Conservation (phyloP, 768 basidiomycete genomes). For the Naganishia onofrii region DNA sequence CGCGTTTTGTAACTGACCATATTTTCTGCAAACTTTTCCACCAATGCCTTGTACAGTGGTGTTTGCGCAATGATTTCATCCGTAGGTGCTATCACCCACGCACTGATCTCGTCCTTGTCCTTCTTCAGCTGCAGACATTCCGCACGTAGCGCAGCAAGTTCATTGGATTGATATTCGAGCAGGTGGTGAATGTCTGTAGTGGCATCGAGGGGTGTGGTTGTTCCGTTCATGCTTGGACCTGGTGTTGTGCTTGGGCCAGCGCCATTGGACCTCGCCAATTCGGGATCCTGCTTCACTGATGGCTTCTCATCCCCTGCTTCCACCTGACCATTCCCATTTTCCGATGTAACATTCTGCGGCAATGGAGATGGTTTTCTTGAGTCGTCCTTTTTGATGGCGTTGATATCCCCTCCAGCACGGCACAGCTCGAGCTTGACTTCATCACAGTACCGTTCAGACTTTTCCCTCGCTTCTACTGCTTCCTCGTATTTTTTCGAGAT, state of each 20-base stretch:
- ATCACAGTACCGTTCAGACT: slow-evolving; percentile 16
- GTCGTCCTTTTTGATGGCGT: neutral
- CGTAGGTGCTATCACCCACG: slow-evolving; percentile 18
- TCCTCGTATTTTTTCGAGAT: slow-evolving; percentile 22
- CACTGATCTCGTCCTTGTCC: slow-evolving; percentile 14
- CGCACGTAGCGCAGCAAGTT: slow-evolving; percentile 18
- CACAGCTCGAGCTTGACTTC: slow-evolving; percentile 16
- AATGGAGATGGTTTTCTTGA: neutral
- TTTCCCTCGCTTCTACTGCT: slow-evolving; percentile 12
- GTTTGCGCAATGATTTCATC: slow-evolving; percentile 21
- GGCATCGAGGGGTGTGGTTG: neutral
- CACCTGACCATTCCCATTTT: slow-evolving; percentile 5
- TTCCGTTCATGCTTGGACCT: slow-evolving; percentile 1
- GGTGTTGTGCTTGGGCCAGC: neutral
- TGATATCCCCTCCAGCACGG: slow-evolving; percentile 5
- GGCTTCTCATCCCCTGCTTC: neutral
- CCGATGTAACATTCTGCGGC: neutral
- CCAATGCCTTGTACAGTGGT: slow-evolving; percentile 14
- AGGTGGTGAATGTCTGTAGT: neutral
- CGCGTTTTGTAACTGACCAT: slow-evolving; percentile 13
- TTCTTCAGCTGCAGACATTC: slow-evolving; percentile 14
- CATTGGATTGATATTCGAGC: slow-evolving; percentile 22
- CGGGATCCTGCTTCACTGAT: slow-evolving; percentile 6
- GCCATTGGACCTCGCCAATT: neutral
- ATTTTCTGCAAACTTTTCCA: slow-evolving; percentile 22